A percentile compares a stretch with the other conserved stretches of the same genome.
These are phyloP conservation scores for Chlamydomonas sphaeroides DNA, from an alignment of 139 green algal genomes.

Conservation along the genomic window DNA sequence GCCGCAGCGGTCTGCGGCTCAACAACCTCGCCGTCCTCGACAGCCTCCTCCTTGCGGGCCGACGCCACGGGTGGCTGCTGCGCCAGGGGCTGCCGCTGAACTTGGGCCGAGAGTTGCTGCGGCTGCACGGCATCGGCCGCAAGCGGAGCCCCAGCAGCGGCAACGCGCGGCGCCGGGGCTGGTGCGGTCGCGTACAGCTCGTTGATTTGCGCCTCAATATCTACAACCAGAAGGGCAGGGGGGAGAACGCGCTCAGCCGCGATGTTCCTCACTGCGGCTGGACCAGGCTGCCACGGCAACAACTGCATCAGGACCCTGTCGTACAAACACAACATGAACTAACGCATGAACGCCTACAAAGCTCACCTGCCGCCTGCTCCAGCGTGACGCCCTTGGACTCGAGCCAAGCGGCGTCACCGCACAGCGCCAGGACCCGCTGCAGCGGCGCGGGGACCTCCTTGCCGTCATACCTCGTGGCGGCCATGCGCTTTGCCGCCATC, in stretches of 20 bases:
- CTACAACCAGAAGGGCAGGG: not conserved
- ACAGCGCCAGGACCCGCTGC: conserved; percentile 2
- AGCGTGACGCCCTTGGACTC: not conserved
- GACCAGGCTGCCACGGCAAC: too few relatives aligned
- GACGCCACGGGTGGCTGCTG: not conserved
- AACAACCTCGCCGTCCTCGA: not conserved
- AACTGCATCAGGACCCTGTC: too few relatives aligned
- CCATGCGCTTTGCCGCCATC: conserved; percentile 26
- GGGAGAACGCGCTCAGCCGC: not conserved
- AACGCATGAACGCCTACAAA: too few relatives aligned
- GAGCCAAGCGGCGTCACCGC: not conserved
- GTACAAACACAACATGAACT: too few relatives aligned
- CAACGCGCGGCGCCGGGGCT: not conserved
- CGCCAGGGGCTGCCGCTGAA: not conserved
- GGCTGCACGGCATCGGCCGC: not conserved
- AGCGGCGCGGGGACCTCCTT: not conserved
- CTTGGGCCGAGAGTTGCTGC: too few relatives aligned
- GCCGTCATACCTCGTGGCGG: not conserved
- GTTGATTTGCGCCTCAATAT: conserved; percentile 30
- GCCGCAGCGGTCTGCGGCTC: too few relatives aligned
- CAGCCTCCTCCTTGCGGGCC: not conserved
- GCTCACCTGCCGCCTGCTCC: conserved; percentile 7
- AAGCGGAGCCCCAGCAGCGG: not conserved
- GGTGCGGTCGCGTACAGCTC: conserved; percentile 20
- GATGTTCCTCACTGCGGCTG: too few relatives aligned